Evolutionary conservation across 129 eudicot genomes (phyloP), one percentile per base, ranked within the genome.

Genomic region (Heracleum sosnowskyi): DNA sequence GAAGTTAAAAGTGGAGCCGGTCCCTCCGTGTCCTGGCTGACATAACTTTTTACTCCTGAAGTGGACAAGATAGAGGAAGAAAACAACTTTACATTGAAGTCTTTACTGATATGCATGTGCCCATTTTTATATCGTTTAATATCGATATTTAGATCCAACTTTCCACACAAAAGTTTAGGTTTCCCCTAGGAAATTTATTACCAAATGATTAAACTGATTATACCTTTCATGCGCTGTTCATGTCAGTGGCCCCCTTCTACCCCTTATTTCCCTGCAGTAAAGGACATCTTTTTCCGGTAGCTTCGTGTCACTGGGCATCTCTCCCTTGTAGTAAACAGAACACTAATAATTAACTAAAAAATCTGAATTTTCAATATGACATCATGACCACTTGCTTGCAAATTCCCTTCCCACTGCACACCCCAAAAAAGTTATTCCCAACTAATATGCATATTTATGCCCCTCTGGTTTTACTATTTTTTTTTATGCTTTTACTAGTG

Each of bases 41-140:
- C 76, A 41, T 37, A 39, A 73, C 60, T 44, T 74, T 74, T 74
- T 74, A 49, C 57, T 74, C 77, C 55, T 46, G 39, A 73, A 26
- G 77, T 73, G 57, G 57, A 44, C 77, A 74, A 73, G 57, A 42
- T 41, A 74, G 57, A 42, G 57, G 57, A 44, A 74, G 77, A 74
- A 39, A 74, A 74, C 60, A 74, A 26, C 57, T 74, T 10, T 44
- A 46, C 57, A 42, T 74, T 16, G 10, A 74, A 44, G 60, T 44
- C 49, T 44, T 74, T 73, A 73, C 35, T 44, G 31, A 44, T 42
- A 42, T 72, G 76, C 49, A 72, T 72, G 26, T 46, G 60, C 26
- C 24, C 37, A 28, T 44, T 44, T 28, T 15, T n/a, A 73, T 73
- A 4, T 73, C 41, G 46, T 73, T 9, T 0, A 41, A 40, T 4